Evolutionary conservation across 2,329 filamentous ascomycete genomes (phyloP), one percentile per base, ranked within the genome.

Genomic region (Aureobasidium sp.): DNA sequence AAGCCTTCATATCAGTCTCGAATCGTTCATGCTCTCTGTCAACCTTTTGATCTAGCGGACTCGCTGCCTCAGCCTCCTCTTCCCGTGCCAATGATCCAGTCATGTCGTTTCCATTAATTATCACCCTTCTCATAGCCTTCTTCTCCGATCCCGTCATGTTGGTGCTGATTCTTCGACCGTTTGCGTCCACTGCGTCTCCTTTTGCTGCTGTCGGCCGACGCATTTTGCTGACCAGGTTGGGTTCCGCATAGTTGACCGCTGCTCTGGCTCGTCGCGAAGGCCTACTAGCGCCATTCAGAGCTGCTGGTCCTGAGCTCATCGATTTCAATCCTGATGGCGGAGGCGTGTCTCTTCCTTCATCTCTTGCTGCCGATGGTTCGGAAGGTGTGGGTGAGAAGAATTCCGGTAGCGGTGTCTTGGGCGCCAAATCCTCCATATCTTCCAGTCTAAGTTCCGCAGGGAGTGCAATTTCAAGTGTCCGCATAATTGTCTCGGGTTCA

Each of bases 201-300:
- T 79, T 68, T 55, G 78, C 73, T 64, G 78, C 78, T 54, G 72
- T 73, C 1, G 78, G 77, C 29, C 79, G 73, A 25, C 79, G 72
- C 78, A 81, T 80, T 66, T 81, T 81, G 16, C 73, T 75, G 47
- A 72, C 71, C 16, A 81, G 68, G 53, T 73, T 78, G 1, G 79
- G 79, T 64, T 80, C 78, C 11, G 78, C 77, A 63, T 80, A 80
- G 68, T 76, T 79, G 53, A 80, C 77, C 39, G 76, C 73, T 21
- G 76, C 69, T 29, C 78, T 72, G 14, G 77, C 77, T 62, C 79
- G 73, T 61, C 79, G 72, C 3, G 75, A 77, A 11, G 77, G 75
- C 37, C 78, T 69, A 27, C 68, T 71, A 21, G 68, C 69, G 41
- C 70, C 69, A 27, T 68, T 61, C 30, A 61, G 39, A 39, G 48